Conservation (phyloP, 208 protist genomes). For the Acanthamoeba triangularis region DNA sequence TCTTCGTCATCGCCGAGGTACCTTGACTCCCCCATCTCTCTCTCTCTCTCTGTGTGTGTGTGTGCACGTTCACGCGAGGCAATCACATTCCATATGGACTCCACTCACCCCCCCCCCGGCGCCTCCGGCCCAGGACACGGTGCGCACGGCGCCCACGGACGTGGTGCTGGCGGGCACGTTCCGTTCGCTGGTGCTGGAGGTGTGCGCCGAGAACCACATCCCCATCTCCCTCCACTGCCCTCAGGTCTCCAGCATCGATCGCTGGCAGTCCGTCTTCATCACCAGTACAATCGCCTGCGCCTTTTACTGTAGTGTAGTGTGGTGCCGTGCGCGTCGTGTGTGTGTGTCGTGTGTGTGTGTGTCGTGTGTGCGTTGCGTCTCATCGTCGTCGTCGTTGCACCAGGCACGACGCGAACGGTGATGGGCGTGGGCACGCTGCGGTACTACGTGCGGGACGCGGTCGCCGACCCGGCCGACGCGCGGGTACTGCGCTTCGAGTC, state of each 20-base stretch:
- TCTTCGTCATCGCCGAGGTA: constrained; percentile 28
- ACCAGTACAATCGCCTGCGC: not conserved
- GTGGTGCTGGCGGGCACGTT: constrained; percentile 54
- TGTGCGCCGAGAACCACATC: constrained; percentile 19
- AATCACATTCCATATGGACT: not conserved
- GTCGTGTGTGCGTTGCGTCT: not conserved
- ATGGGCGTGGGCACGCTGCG: constrained; percentile 47
- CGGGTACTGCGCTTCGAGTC: constrained; percentile 5
- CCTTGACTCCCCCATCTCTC: not conserved
- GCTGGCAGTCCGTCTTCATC: constrained; percentile 52
- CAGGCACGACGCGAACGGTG: constrained; percentile 37
- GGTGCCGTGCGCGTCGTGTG: not conserved
- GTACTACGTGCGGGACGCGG: not conserved
- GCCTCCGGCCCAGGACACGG: not conserved
- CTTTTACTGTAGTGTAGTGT: no score
- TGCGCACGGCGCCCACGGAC: constrained; percentile 48
- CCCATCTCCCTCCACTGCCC: constrained; percentile 53
- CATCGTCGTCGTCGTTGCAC: not conserved
- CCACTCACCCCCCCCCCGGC: not conserved
- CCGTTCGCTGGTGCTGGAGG: not conserved
- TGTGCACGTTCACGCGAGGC: not conserved
- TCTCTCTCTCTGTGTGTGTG: no score
- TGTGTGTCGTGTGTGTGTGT: no score
- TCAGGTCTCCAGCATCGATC: not conserved
- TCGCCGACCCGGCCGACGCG: not conserved